A percentile compares a stretch with the other conserved stretches of the same genome.
Conservation (phyloP, 2,329 filamentous ascomycete genomes). For the Botrytis pseudocinerea region DNA sequence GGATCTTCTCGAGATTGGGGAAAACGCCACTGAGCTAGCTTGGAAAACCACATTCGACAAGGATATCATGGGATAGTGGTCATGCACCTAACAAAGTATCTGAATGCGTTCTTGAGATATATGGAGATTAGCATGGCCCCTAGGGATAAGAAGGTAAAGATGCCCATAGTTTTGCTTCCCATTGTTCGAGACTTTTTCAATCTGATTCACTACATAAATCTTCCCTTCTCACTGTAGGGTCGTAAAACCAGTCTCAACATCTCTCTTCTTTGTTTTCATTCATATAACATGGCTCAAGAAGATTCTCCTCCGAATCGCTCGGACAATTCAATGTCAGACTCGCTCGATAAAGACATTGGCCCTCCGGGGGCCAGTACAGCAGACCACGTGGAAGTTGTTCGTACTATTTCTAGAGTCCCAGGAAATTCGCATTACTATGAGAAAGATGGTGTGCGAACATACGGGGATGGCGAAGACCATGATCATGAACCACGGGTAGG, state of each 20-base stretch:
- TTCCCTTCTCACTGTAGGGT: background rate
- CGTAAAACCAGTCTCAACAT: background rate
- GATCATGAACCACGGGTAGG: slow-evolving; percentile 49
- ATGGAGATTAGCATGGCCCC: slow-evolving; percentile 7
- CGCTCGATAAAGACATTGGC: slow-evolving; percentile 31
- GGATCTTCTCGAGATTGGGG: slow-evolving; percentile 1
- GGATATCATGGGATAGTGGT: background rate
- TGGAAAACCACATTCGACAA: background rate
- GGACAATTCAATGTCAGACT: slow-evolving; percentile 28
- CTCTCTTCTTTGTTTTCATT: background rate
- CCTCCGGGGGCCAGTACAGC: background rate
- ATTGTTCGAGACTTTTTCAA: background rate
- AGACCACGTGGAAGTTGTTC: slow-evolving; percentile 13
- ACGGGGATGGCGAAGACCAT: slow-evolving; percentile 50
- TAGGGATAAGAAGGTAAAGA: slow-evolving; percentile 10
- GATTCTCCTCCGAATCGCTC: slow-evolving; percentile 15
- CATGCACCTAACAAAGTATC: background rate
- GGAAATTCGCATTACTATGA: slow-evolving; percentile 31
- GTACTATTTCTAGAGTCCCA: slow-evolving; percentile 28
- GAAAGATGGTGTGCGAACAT: slow-evolving; percentile 44
- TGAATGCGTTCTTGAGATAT: background rate
- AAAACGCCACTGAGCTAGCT: background rate
- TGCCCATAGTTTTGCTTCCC: background rate
- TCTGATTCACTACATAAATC: background rate
- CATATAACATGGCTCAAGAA: background rate